Evolutionary conservation across 495 filamentous ascomycete genomes (phyloP), one percentile per base, ranked within the genome.

Genomic region (Neurospora sp.): DNA sequence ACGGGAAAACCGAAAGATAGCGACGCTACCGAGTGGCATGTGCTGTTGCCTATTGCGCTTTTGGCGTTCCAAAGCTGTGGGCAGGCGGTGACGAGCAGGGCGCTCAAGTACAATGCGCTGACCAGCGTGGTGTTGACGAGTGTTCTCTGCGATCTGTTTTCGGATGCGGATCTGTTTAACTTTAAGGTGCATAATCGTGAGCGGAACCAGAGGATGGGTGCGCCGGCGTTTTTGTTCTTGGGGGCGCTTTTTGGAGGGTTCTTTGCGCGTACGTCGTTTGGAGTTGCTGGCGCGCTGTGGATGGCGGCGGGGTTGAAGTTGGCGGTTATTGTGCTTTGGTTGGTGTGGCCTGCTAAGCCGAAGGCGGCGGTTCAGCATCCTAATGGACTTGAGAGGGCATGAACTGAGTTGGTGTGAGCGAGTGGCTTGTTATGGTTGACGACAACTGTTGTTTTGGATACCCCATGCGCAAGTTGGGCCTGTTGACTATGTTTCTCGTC

Each of bases 91-190:
- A 85, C 85, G 0, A 92, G 89, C 78, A 80, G 91, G 4, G 90
- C 87, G 10, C 80, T 93, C 74, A 82, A 86, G 75, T 89, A 87
- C 73, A 87, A 85, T 59, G 85, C 85, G 1, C 77, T 93, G 14
- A 90, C 90, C 0, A 90, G 88, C 76, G 90, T 92, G 12, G 91
- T 92, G 37, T 78, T 93, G 71, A 93, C 91, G 22, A 91, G 89
- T 73, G 86, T 89, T 69, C 92, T 91, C 80, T 90, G 89, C 75
- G 91, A 93, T 77, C 75, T 92, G 20, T 91, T 91, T 77, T 89
- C 88, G 8, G 87, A 91, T 70, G 82, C 83, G 41, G 84, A 87
- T 22, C 72, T 92, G 14, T 83, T 91, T 12, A 80, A 82, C 12
- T 83, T 91, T 12, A 80, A 82, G 1, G 59, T 83, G 38, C 76